Conservation (phyloP, 306 rosid species). For the Luffa acutangula region DNA sequence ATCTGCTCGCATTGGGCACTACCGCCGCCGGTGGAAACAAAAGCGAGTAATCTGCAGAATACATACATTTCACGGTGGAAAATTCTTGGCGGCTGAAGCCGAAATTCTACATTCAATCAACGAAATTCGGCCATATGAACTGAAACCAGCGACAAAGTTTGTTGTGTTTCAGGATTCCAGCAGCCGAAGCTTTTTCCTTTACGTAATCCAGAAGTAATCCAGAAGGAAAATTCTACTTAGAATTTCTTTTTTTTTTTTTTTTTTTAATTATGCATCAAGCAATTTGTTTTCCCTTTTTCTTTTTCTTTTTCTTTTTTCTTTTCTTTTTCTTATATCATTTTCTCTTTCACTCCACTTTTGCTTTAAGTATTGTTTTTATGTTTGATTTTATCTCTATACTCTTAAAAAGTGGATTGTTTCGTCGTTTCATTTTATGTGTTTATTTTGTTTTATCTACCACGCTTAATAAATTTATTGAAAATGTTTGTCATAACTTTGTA, state of each 20-base stretch:
- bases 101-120: neutral
- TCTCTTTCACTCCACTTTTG: too few species aligned
- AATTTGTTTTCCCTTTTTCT: neutral
- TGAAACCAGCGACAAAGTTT: neutral
- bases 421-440: too few species aligned
- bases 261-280: neutral
- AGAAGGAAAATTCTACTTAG: neutral
- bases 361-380: too few species aligned
- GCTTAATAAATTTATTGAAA: too few species aligned
- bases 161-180: neutral
- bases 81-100: neutral
- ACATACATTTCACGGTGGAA: neutral
- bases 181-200: neutral
- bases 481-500: too few species aligned
- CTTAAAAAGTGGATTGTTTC: too few species aligned
- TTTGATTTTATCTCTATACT: too few species aligned
- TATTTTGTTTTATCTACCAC: too few species aligned
- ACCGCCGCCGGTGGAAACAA: neutral
- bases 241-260: neutral
- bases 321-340: too few species aligned
- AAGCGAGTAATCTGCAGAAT: neutral
- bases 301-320: too few species aligned
- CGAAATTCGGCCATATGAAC: neutral
- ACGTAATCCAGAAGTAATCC: neutral
- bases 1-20: neutral